Conservation (phyloP, 495 filamentous ascomycete species). For the Penicillium canariense region DNA sequence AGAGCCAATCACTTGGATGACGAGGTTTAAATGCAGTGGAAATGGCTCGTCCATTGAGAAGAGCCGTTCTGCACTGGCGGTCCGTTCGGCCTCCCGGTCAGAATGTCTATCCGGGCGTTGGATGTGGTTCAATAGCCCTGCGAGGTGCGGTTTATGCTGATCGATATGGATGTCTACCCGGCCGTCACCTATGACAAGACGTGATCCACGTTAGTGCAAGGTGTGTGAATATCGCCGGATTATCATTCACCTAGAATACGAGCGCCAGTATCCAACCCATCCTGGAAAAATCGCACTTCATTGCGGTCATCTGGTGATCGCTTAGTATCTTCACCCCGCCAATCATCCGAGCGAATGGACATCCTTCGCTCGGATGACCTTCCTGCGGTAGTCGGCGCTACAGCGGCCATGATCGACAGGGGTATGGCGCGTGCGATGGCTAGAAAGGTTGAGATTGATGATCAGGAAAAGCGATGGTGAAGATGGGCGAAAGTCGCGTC, state of each 20-base stretch:
- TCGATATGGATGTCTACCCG: constrained; percentile 9
- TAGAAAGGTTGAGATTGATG: constrained; percentile 3
- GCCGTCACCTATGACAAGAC: constrained; percentile 3
- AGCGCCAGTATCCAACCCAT: neutral
- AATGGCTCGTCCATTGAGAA: constrained; percentile 11
- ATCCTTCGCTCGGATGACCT: neutral
- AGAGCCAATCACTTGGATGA: constrained; percentile 77
- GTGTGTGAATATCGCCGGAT: neutral
- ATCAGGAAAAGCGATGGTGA: constrained; percentile 5
- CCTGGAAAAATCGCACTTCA: neutral
- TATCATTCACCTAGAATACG: neutral
- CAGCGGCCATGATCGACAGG: neutral
- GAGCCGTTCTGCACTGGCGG: neutral
- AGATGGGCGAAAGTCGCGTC: neutral
- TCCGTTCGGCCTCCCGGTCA: neutral
- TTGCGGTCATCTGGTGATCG: neutral
- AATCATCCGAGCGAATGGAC: neutral
- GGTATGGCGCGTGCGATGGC: neutral
- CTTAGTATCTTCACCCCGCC: neutral
- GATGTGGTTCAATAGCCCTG: constrained; percentile 3
- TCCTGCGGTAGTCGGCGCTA: neutral
- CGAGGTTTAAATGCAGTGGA: constrained; percentile 61
- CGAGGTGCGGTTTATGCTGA: constrained; percentile 2
- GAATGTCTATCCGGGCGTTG: neutral
- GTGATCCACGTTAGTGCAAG: constrained; percentile 4